Conservation (phyloP, 176 grass and related monocot species). For the Oryza brachyantha region DNA sequence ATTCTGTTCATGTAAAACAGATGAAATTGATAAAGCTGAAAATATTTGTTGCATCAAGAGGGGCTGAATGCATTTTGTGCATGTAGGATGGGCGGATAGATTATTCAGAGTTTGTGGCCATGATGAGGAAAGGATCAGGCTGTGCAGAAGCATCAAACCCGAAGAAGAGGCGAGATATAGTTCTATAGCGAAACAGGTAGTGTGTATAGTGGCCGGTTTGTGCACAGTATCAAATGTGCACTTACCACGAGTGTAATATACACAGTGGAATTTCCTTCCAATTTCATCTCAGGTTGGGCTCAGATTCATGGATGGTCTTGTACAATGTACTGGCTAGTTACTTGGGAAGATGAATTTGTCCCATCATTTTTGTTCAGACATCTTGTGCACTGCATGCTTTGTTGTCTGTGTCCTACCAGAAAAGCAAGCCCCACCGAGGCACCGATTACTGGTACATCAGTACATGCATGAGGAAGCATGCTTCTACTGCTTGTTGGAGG, state of each 20-base stretch:
- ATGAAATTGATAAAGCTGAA: background rate
- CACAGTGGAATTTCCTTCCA: background rate
- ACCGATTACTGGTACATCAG: background rate
- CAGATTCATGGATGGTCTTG: slow-evolving; percentile 14
- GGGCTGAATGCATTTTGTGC: background rate
- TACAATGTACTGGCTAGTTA: slow-evolving; percentile 4
- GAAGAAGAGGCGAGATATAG: slow-evolving; percentile 44
- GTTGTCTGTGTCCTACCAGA: background rate
- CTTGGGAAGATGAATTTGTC: background rate
- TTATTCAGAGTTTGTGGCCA: slow-evolving; percentile 53
- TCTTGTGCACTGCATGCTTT: background rate
- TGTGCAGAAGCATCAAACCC: slow-evolving; percentile 25
- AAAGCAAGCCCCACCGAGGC: background rate
- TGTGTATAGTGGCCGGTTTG: background rate
- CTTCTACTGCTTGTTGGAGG: background rate
- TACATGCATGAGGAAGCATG: background rate
- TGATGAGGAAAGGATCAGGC: slow-evolving; percentile 53
- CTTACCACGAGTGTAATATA: background rate
- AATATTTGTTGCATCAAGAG: background rate
- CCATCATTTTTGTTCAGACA: background rate
- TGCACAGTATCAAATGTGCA: background rate
- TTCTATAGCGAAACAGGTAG: slow-evolving; percentile 25
- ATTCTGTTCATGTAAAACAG: background rate
- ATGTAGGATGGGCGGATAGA: slow-evolving; percentile 77
- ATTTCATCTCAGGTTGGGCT: background rate